phyloP scores from a whole-genome alignment of 192 early-diverging fungal species.

The Coemansia sp. region DNA sequence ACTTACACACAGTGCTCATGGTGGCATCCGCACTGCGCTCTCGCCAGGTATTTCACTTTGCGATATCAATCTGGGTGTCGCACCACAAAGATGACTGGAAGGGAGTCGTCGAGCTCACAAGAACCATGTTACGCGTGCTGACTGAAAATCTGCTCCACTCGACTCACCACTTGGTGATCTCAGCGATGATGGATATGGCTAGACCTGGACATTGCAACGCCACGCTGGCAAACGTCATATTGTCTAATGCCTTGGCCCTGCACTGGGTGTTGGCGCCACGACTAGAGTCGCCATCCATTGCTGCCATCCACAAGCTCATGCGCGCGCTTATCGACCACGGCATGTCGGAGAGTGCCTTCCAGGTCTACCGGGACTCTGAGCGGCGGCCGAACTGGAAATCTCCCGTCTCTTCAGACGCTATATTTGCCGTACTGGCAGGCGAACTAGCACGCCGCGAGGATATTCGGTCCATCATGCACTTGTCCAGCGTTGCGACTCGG shows the following conservation, averaged over 20 bases:
- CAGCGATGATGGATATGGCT: conserved; percentile 4
- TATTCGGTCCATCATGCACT: conserved; percentile 26
- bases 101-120: conserved; percentile 10
- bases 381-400: not conserved
- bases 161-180: conserved; percentile 29
- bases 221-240: not conserved
- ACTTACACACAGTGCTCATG: conserved; percentile 2
- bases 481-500: conserved; percentile 7
- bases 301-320: conserved; percentile 30
- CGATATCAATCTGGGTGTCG: conserved; percentile 20
- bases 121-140: not conserved
- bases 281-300: conserved; percentile 23
- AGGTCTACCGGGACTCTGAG: conserved; percentile 27
- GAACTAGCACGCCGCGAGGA: conserved; percentile 17
- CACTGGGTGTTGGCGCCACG: conserved; percentile 27
- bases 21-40: conserved; percentile 7
- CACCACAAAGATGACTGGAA: conserved; percentile 12
- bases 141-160: conserved; percentile 23
- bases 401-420: conserved; percentile 8
- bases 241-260: conserved; percentile 15
- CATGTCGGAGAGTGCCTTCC: conserved; percentile 13
- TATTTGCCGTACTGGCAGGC: conserved; percentile 23
- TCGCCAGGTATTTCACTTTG: conserved; percentile 18
- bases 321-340: conserved; percentile 4
- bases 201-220: not conserved